These are phyloP conservation scores for Cladosporium sp. DNA, from an alignment of 2,329 filamentous ascomycete genomes.

Conservation along the genomic window DNA sequence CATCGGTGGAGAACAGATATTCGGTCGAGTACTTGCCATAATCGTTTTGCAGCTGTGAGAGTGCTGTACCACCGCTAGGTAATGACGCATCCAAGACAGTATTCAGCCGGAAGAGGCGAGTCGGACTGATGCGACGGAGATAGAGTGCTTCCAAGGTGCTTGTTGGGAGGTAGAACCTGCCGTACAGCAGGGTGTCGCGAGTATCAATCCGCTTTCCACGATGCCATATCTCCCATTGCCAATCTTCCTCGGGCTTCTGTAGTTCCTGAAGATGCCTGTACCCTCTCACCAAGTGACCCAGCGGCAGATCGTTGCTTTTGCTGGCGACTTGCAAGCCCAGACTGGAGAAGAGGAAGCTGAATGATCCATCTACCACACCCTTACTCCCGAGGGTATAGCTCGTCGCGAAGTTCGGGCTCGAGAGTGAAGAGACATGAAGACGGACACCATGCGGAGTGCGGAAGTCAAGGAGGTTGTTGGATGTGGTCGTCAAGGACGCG, in stretches of 20 bases:
- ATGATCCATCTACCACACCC: slow-evolving; percentile 89
- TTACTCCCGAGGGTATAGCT: slow-evolving; percentile 87
- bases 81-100: slow-evolving; percentile 67
- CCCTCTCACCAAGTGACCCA: slow-evolving; percentile 71
- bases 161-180: slow-evolving; percentile 72
- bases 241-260: slow-evolving; percentile 43
- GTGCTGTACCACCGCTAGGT: slow-evolving; percentile 67
- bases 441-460: slow-evolving; percentile 76
- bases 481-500: slow-evolving; percentile 74
- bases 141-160: slow-evolving; percentile 83
- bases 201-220: slow-evolving; percentile 42
- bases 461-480: slow-evolving; percentile 82
- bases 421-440: slow-evolving; percentile 82
- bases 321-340: slow-evolving; percentile 63
- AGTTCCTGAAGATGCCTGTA: slow-evolving; percentile 73
- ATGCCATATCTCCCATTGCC: slow-evolving; percentile 51
- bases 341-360: slow-evolving; percentile 93
- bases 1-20: slow-evolving; percentile 87
- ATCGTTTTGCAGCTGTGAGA: slow-evolving; percentile 73
- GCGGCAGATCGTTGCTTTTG: slow-evolving; percentile 67
- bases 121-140: slow-evolving; percentile 68
- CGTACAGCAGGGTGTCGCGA: slow-evolving; percentile 62
- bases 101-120: slow-evolving; percentile 72
- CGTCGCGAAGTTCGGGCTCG: slow-evolving; percentile 87
- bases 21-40: slow-evolving; percentile 82